These are phyloP conservation scores for Epichloe aotearoae DNA, from an alignment of 2,329 filamentous ascomycete genomes.

Conservation along the genomic window DNA sequence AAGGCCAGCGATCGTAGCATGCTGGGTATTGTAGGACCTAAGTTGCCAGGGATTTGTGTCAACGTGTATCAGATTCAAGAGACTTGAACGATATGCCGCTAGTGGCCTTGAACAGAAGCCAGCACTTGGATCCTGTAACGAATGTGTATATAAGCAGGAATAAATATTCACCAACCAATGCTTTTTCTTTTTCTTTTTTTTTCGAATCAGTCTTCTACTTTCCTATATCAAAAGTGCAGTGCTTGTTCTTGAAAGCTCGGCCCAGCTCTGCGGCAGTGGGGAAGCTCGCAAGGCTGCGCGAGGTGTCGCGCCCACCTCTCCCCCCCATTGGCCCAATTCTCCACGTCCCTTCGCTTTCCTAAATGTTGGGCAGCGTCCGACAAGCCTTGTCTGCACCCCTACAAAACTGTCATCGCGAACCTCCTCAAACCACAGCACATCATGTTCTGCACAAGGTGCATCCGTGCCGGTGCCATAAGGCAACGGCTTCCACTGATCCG, in stretches of 20 bases:
- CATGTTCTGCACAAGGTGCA: constrained; percentile 35
- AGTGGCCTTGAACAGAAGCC: constrained; percentile 4
- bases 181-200: too few species aligned
- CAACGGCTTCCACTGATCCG: constrained; percentile 19
- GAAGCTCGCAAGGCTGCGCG: neutral
- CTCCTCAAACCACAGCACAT: constrained; percentile 5
- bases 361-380: constrained; percentile 4
- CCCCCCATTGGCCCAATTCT: constrained; percentile 5
- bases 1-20: neutral
- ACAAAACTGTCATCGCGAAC: neutral
- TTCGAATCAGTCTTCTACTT: too few species aligned
- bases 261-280: too few species aligned
- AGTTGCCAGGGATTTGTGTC: neutral
- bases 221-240: too few species aligned
- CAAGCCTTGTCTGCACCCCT: constrained; percentile 1
- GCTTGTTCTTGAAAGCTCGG: too few species aligned
- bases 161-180: too few species aligned
- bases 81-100: neutral
- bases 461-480: constrained; percentile 28
- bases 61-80: neutral
- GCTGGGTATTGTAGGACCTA: neutral
- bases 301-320: neutral
- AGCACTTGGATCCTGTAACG: constrained; percentile 15
- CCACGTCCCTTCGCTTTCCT: neutral
- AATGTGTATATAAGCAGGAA: constrained; percentile 16